These are phyloP conservation scores for Candida anglica DNA, from an alignment of 805 yeast genomes.

Conservation along the genomic window DNA sequence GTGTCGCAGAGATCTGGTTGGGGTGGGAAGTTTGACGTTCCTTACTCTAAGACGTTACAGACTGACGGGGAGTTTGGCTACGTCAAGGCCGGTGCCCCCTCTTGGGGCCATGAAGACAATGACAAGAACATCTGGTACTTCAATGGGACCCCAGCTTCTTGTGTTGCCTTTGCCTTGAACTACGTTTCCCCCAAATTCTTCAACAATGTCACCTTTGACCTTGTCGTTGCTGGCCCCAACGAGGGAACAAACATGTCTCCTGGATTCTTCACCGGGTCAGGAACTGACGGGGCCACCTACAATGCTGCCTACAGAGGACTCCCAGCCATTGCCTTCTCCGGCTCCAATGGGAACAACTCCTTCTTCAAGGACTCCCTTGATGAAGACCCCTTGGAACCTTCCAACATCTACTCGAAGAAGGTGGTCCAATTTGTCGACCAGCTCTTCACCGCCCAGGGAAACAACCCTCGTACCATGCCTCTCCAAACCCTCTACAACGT, in stretches of 20 bases:
- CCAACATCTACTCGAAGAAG: conserved; percentile 22
- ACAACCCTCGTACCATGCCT: conserved; percentile 15
- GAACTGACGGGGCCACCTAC: conserved; percentile 24
- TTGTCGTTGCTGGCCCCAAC: conserved; percentile 25
- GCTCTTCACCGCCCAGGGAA: conserved; percentile 13
- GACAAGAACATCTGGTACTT: conserved; percentile 47
- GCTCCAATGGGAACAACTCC: conserved; percentile 21
- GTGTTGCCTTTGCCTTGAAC: conserved; percentile 36
- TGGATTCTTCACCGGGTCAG: conserved; percentile 22
- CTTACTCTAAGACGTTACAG: conserved; percentile 33
- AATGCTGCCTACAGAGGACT: conserved; percentile 20
- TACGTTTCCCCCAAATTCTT: conserved; percentile 18
- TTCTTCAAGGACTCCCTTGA: conserved; percentile 19
- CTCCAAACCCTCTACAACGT: conserved; percentile 19
- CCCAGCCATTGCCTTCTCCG: conserved; percentile 24
- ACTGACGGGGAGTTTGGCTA: conserved; percentile 46
- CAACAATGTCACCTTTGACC: conserved; percentile 17
- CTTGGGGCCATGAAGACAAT: conserved; percentile 49
- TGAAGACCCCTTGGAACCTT: conserved; percentile 14
- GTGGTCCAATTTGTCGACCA: conserved; percentile 19
- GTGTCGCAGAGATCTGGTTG: conserved; percentile 48
- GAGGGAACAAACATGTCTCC: conserved; percentile 26
- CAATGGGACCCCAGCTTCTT: conserved; percentile 53
- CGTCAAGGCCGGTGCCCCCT: conserved; percentile 45
- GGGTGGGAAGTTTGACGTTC: conserved; percentile 51